phyloP scores from a whole-genome alignment of 345 rosid genomes.

The Brassica nigra region DNA sequence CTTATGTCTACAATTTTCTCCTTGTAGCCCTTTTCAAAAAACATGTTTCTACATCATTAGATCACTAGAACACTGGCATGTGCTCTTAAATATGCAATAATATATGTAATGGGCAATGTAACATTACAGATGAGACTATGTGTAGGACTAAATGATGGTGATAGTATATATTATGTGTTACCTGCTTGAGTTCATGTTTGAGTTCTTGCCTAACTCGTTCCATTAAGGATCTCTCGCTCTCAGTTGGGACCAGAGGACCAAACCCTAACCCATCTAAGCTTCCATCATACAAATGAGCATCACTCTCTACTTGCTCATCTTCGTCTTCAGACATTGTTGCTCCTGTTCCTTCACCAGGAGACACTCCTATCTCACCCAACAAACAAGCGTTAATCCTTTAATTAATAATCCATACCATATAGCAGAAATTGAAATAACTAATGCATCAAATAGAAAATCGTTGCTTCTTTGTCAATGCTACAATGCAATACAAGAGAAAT shows the following conservation, averaged over 20 bases:
- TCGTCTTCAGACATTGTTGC: constrained; percentile 99
- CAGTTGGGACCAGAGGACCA: constrained; percentile 91
- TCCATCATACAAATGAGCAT: constrained; percentile 75
- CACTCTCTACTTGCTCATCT: constrained; percentile 93
- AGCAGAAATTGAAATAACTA: not conserved
- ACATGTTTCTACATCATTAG: not conserved
- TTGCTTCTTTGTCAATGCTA: not conserved
- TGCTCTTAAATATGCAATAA: not conserved
- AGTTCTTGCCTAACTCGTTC: constrained; percentile 94
- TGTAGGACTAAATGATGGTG: not conserved
- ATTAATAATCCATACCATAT: not conserved
- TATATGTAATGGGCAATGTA: not conserved
- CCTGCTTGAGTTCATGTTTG: constrained; percentile 95
- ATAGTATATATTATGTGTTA: constrained; percentile 24
- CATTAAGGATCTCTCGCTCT: constrained; percentile 93
- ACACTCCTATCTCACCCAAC: constrained; percentile 65
- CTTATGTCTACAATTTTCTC: constrained; percentile 91
- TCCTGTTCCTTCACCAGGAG: constrained; percentile 97
- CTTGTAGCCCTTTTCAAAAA: constrained; percentile 69
- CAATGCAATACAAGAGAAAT: not conserved
- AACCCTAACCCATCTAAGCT: constrained; percentile 71
- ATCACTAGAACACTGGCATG: not conserved
- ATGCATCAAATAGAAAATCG: not conserved
- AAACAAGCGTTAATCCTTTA: not conserved
- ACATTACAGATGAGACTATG: not conserved